phyloP scores from a whole-genome alignment of 148 eudicot genomes.

The Dianthus caryophyllus region DNA sequence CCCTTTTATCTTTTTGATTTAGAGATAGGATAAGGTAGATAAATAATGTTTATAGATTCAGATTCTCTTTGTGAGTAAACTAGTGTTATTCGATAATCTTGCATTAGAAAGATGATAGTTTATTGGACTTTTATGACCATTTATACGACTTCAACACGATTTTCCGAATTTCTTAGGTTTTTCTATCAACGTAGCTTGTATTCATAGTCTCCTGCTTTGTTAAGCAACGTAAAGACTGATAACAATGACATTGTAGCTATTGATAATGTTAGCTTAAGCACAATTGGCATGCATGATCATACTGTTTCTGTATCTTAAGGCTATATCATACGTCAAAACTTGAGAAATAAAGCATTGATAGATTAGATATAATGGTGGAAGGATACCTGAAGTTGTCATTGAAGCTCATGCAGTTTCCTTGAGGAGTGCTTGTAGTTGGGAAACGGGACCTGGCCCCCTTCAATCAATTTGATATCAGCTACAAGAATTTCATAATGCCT shows the following conservation, averaged over 20 bases:
- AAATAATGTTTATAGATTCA: constrained; percentile 26
- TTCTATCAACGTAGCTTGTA: not conserved
- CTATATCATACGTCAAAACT: not conserved
- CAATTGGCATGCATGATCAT: constrained; percentile 1
- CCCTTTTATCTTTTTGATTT: constrained; percentile 30
- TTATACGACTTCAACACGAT: not conserved
- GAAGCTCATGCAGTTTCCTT: constrained; percentile 18
- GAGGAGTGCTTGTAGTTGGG: constrained; percentile 28
- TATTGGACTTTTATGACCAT: not conserved
- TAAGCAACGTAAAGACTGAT: not conserved
- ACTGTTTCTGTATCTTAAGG: constrained; percentile 4
- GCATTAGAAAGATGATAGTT: not conserved
- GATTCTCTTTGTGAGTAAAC: constrained; percentile 21
- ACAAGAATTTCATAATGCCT: constrained; percentile 40
- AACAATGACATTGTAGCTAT: constrained; percentile 12
- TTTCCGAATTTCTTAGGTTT: constrained; percentile 17
- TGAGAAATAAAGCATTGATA: not conserved
- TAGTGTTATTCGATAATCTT: constrained; percentile 17
- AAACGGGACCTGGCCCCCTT: constrained; percentile 34
- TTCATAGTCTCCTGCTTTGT: not conserved
- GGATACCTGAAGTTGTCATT: constrained; percentile 30
- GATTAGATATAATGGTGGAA: not conserved
- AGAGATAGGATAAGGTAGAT: constrained; percentile 31
- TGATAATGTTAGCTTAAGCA: constrained; percentile 10
- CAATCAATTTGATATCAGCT: constrained; percentile 34